Conservation (phyloP, 1,139 yeast genomes). For the Kluyveromyces sp. region DNA sequence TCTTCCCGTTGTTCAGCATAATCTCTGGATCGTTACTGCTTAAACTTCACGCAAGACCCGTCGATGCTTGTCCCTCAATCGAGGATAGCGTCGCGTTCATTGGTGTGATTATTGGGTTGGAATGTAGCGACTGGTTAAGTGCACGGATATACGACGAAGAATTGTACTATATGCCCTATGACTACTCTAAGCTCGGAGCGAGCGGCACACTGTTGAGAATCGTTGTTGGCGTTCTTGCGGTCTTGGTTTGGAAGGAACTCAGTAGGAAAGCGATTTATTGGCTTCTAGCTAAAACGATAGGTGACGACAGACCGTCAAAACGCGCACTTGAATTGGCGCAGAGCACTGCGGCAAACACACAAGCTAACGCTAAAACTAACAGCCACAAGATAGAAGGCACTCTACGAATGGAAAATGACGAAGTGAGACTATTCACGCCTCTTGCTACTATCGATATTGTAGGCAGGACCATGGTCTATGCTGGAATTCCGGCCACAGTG, state of each 20-base stretch:
- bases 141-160: constrained; percentile 4
- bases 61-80: constrained; percentile 93
- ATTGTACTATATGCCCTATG: constrained; percentile 29
- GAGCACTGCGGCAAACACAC: neutral
- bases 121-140: constrained; percentile 24
- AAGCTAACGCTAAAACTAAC: too few species aligned
- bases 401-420: constrained; percentile 12
- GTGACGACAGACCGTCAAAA: constrained; percentile 22
- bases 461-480: constrained; percentile 28
- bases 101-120: constrained; percentile 76
- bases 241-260: constrained; percentile 27
- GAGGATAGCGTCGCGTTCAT: constrained; percentile 92
- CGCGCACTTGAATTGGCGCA: neutral
- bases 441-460: constrained; percentile 24
- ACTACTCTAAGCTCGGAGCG: constrained; percentile 18
- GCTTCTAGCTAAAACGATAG: constrained; percentile 14
- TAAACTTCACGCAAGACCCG: constrained; percentile 74
- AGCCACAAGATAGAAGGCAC: constrained; percentile 6
- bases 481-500: constrained; percentile 28
- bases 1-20: constrained; percentile 38
- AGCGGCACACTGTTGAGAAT: constrained; percentile 11
- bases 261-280: constrained; percentile 21
- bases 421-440: constrained; percentile 23
- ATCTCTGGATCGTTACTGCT: constrained; percentile 44
- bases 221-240: constrained; percentile 24